These are phyloP conservation scores for Geosmithia morbida DNA, from an alignment of 2,329 filamentous ascomycete species.

Conservation along the genomic window DNA sequence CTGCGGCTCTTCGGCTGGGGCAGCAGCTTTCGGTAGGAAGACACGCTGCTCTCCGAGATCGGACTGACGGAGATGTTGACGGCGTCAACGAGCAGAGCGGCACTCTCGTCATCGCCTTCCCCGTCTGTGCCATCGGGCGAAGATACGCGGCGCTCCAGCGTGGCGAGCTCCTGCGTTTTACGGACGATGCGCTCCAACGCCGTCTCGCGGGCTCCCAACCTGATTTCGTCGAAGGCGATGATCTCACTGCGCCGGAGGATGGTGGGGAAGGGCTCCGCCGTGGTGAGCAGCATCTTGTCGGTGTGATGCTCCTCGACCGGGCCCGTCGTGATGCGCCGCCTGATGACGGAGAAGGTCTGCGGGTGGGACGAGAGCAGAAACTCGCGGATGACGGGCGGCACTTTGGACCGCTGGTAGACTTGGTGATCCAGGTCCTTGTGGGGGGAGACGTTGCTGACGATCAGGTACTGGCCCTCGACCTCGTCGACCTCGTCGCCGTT, in stretches of 20 bases:
- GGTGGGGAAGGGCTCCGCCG: slow-evolving; percentile 78
- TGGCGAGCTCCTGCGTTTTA: slow-evolving; percentile 74
- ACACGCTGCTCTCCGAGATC: slow-evolving; percentile 60
- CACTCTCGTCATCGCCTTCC: slow-evolving; percentile 57
- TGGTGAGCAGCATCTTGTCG: slow-evolving; percentile 74
- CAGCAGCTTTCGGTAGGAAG: slow-evolving; percentile 62
- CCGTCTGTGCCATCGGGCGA: not conserved
- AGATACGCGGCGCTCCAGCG: slow-evolving; percentile 58
- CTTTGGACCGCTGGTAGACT: slow-evolving; percentile 77
- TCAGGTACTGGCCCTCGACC: slow-evolving; percentile 79
- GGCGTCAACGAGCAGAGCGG: slow-evolving; percentile 58
- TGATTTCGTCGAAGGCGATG: slow-evolving; percentile 49
- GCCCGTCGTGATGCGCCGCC: slow-evolving; percentile 54
- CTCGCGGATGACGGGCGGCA: slow-evolving; percentile 72
- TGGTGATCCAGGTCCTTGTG: slow-evolving; percentile 72
- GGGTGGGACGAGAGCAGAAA: slow-evolving; percentile 69
- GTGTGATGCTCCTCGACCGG: slow-evolving; percentile 60
- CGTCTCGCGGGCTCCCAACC: slow-evolving; percentile 66
- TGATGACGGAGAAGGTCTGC: slow-evolving; percentile 64
- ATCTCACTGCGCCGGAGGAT: slow-evolving; percentile 83
- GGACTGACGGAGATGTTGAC: slow-evolving; percentile 65
- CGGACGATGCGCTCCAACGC: slow-evolving; percentile 79
- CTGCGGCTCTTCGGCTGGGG: slow-evolving; percentile 32
- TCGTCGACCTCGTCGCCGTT: slow-evolving; percentile 51
- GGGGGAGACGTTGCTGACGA: slow-evolving; percentile 66